A percentile compares a stretch with the other conserved stretches of the same genome.
Conservation (phyloP, 176 grass and related monocot genomes). For the Saccharum officinarum region DNA sequence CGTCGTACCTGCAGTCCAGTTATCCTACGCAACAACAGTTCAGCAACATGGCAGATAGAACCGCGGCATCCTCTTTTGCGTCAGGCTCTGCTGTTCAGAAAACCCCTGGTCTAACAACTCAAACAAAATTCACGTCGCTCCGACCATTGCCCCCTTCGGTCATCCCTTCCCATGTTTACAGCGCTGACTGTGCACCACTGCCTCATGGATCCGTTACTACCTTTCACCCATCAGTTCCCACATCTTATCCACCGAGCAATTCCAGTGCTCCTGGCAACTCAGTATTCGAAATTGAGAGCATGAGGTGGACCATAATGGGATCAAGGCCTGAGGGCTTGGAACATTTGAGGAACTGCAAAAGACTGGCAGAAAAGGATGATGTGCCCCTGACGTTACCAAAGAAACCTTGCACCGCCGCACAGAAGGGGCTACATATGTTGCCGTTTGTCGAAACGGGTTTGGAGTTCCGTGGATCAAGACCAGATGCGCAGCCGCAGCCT, state of each 20-base stretch:
- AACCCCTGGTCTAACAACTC: constrained; percentile 7
- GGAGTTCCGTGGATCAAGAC: constrained; percentile 20
- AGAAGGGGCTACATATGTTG: constrained; percentile 11
- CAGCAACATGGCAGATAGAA: constrained; percentile 27
- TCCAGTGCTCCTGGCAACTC: not conserved
- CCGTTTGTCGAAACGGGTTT: not conserved
- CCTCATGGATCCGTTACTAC: constrained; percentile 29
- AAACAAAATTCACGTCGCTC: constrained; percentile 55
- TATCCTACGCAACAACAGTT: constrained; percentile 30
- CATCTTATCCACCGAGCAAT: constrained; percentile 18
- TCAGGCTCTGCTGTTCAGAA: constrained; percentile 33
- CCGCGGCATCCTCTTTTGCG: constrained; percentile 13
- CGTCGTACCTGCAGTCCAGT: constrained; percentile 24
- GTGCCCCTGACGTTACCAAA: constrained; percentile 32
- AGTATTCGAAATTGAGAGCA: constrained; percentile 19
- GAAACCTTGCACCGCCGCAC: constrained; percentile 33
- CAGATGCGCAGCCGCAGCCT: constrained; percentile 23
- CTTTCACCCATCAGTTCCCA: constrained; percentile 27
- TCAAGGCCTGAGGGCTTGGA: constrained; percentile 31
- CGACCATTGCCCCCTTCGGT: constrained; percentile 53
- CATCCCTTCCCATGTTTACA: constrained; percentile 42
- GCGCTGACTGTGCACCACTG: constrained; percentile 33
- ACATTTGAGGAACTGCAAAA: constrained; percentile 36
- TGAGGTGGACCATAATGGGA: constrained; percentile 29
- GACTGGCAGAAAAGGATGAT: constrained; percentile 30